phyloP scores from a whole-genome alignment of 2,329 filamentous ascomycete genomes.

The Aspergillus nomiae region DNA sequence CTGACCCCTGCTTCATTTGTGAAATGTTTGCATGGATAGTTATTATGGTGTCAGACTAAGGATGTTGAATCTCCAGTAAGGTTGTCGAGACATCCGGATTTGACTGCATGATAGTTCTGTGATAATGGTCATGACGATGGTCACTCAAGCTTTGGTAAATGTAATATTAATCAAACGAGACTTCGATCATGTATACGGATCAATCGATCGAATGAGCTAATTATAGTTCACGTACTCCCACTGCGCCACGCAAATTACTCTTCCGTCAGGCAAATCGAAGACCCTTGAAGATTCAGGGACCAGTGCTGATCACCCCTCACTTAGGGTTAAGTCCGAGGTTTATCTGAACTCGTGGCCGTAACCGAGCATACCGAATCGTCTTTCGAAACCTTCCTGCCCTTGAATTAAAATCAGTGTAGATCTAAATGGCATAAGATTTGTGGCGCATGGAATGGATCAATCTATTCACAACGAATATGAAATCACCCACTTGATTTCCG shows the following conservation, averaged over 20 bases:
- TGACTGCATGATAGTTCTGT: too few species aligned
- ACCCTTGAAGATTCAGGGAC: too few species aligned
- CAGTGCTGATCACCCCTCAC: too few species aligned
- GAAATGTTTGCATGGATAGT: not conserved
- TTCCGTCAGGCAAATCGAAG: not conserved
- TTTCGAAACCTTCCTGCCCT: not conserved
- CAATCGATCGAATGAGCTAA: not conserved
- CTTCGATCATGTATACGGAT: not conserved
- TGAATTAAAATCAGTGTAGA: not conserved
- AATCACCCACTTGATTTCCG: not conserved
- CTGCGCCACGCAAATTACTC: not conserved
- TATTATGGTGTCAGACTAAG: too few species aligned
- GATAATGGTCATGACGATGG: too few species aligned
- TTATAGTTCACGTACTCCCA: not conserved
- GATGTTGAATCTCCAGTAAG: too few species aligned
- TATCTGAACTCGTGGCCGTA: not conserved
- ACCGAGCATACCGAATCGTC: not conserved
- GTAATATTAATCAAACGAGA: not conserved
- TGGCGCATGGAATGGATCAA: not conserved
- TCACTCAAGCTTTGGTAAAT: not conserved
- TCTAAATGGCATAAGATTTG: not conserved
- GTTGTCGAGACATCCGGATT: too few species aligned
- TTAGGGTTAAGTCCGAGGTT: not conserved
- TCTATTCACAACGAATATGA: not conserved
- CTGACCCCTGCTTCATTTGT: not conserved